A percentile compares a stretch with the other conserved stretches of the same genome.
These are phyloP conservation scores for Zangia roseola DNA, from an alignment of 768 basidiomycete genomes.

Conservation along the genomic window DNA sequence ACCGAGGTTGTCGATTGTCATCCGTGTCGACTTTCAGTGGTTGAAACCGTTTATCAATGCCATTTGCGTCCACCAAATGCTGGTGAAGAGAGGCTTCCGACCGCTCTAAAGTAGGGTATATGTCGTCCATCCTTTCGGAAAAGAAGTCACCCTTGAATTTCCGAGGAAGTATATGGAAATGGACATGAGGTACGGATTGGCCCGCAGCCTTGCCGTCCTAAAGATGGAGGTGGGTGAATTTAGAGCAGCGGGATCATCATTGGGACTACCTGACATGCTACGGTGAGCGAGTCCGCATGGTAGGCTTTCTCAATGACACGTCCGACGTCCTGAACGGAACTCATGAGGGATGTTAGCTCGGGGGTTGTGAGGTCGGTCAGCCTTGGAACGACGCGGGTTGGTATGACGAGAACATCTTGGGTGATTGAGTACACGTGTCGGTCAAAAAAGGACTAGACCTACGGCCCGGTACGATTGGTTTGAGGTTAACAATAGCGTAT, in stretches of 20 bases:
- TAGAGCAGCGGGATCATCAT: not conserved
- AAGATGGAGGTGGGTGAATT: constrained; percentile 1
- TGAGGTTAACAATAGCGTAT: constrained; percentile 91
- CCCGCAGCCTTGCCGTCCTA: constrained; percentile 90
- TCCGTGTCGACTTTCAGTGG: constrained; percentile 66
- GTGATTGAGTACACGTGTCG: constrained; percentile 1
- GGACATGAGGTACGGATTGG: constrained; percentile 75
- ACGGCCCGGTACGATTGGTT: constrained; percentile 94
- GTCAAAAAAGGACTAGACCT: constrained; percentile 34
- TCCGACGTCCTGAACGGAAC: constrained; percentile 76
- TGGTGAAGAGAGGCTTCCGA: constrained; percentile 52
- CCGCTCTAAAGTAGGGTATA: constrained; percentile 77
- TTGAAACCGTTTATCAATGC: constrained; percentile 26
- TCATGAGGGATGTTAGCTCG: constrained; percentile 82
- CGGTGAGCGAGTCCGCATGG: constrained; percentile 77
- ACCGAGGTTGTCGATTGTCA: constrained; percentile 60
- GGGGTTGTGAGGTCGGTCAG: constrained; percentile 53
- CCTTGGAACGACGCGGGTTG: constrained; percentile 53
- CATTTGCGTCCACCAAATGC: constrained; percentile 30
- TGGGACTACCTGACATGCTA: constrained; percentile 78
- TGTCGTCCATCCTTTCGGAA: constrained; percentile 59
- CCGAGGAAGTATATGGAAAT: constrained; percentile 91
- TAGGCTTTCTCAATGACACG: constrained; percentile 79
- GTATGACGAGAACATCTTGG: constrained; percentile 63
- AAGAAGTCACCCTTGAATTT: constrained; percentile 68